These are phyloP conservation scores for Bonia amplexicaulis DNA, from an alignment of 176 grass and related monocot species.

Conservation along the genomic window DNA sequence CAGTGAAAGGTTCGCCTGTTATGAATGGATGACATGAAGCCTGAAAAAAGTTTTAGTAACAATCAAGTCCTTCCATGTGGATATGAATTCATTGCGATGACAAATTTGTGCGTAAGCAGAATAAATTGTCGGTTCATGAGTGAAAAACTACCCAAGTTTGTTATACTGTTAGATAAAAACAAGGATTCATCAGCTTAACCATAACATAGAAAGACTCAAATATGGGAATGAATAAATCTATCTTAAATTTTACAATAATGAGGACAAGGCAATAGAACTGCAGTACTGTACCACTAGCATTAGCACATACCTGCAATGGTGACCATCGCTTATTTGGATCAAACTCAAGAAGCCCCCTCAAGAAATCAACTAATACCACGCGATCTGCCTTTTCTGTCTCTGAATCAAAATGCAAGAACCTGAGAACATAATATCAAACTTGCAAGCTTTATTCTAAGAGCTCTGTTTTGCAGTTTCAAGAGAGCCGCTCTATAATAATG, in stretches of 20 bases:
- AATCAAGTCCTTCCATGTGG: conserved; percentile 18
- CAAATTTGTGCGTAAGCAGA: background rate
- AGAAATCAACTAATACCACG: conserved; percentile 89
- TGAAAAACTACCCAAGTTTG: background rate
- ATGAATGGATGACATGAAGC: conserved; percentile 84
- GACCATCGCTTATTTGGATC: conserved; percentile 92
- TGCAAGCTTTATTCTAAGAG: conserved; percentile 43
- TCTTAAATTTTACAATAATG: background rate
- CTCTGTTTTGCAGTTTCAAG: conserved; percentile 17
- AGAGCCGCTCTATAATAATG: background rate
- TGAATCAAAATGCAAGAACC: conserved; percentile 66
- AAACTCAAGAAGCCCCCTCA: conserved; percentile 93
- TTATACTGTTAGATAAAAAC: background rate
- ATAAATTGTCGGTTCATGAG: conserved; percentile 3
- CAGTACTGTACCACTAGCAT: background rate
- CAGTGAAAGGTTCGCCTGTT: conserved; percentile 66
- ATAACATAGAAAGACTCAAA: background rate
- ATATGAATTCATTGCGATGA: conserved; percentile 2
- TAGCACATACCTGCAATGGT: conserved; percentile 69
- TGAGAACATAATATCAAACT: conserved; percentile 56
- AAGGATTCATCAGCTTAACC: conserved; percentile 14
- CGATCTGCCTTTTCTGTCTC: conserved; percentile 68
- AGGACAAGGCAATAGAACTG: background rate
- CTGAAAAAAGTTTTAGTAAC: conserved; percentile 54
- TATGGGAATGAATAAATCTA: background rate